Percentiles rank a stretch among this genome's conserved stretches.
Conservation (phyloP, 2,329 filamentous ascomycete genomes). For the Diaporthe sp. region DNA sequence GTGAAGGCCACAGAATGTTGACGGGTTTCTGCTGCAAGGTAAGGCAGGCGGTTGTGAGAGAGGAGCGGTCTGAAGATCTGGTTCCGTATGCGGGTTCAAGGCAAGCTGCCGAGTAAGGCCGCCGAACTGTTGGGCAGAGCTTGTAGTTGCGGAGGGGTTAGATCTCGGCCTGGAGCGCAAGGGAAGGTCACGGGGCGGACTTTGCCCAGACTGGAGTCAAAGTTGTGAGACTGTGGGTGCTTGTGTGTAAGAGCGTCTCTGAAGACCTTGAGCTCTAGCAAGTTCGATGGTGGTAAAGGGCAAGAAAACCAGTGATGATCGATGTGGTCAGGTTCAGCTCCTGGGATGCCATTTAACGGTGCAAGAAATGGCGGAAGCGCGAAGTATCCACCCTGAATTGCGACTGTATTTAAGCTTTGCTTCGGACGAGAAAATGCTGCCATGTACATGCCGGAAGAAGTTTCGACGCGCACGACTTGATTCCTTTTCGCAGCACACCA, state of each 20-base stretch:
- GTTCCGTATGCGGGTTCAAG: conserved; percentile 35
- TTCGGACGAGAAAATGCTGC: not conserved
- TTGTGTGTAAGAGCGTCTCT: not conserved
- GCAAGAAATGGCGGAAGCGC: not conserved
- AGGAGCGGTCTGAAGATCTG: conserved; percentile 28
- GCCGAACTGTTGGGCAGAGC: conserved; percentile 1
- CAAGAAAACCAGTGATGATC: too few species aligned
- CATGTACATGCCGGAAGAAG: not conserved
- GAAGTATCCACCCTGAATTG: too few species aligned
- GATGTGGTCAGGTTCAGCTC: not conserved
- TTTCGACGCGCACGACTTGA: too few species aligned
- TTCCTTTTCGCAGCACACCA: not conserved
- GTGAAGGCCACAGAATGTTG: not conserved
- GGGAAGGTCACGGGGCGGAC: too few species aligned
- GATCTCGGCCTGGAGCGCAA: not conserved
- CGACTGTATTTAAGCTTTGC: not conserved
- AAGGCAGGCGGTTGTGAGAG: not conserved
- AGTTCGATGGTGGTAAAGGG: not conserved
- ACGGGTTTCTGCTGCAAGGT: not conserved
- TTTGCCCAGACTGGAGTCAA: not conserved
- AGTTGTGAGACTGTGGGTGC: not conserved
- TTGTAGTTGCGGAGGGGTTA: not conserved
- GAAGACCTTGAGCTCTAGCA: too few species aligned
- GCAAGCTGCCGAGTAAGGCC: conserved; percentile 23
- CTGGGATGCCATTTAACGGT: not conserved